phyloP scores from a whole-genome alignment of 805 yeast genomes.

The Nakazawaea pomicola region DNA sequence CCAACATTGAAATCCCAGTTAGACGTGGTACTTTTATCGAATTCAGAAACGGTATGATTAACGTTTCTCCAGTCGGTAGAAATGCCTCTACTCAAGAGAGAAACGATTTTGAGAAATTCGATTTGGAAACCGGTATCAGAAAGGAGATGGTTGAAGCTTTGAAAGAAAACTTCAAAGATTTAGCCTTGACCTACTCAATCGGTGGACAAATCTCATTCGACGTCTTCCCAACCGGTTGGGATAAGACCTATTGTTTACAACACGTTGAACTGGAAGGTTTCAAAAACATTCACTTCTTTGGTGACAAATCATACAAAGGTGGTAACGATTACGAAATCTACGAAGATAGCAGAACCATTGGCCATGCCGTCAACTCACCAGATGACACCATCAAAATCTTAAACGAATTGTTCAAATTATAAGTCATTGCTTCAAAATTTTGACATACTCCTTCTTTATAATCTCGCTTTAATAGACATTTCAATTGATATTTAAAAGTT shows the following conservation, averaged over 20 bases:
- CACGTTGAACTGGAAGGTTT: slow-evolving; percentile 86
- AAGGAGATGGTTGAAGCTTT: slow-evolving; percentile 79
- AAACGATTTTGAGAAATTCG: slow-evolving; percentile 84
- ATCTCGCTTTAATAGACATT: neutral
- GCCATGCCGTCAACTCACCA: slow-evolving; percentile 89
- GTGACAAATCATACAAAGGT: slow-evolving; percentile 95
- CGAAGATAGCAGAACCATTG: slow-evolving; percentile 86
- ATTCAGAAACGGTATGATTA: slow-evolving; percentile 99
- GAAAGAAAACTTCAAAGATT: slow-evolving; percentile 76
- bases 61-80: slow-evolving; percentile 97
- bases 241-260: slow-evolving; percentile 94
- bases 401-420: slow-evolving; percentile 69
- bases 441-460: too few species aligned
- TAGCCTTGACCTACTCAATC: slow-evolving; percentile 88
- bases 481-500: too few species aligned
- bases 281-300: slow-evolving; percentile 91
- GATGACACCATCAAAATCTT: slow-evolving; percentile 83
- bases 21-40: slow-evolving; percentile 99
- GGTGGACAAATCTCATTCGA: slow-evolving; percentile 99
- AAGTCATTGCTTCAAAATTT: too few species aligned
- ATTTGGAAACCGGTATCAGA: slow-evolving; percentile 77
- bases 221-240: slow-evolving; percentile 99
- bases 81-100: slow-evolving; percentile 94
- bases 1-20: slow-evolving; percentile 85
- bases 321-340: slow-evolving; percentile 99